A percentile compares a stretch with the other conserved stretches of the same genome.
Conservation (phyloP, 176 grass and related monocot species). For the Elymus sibiricus region DNA sequence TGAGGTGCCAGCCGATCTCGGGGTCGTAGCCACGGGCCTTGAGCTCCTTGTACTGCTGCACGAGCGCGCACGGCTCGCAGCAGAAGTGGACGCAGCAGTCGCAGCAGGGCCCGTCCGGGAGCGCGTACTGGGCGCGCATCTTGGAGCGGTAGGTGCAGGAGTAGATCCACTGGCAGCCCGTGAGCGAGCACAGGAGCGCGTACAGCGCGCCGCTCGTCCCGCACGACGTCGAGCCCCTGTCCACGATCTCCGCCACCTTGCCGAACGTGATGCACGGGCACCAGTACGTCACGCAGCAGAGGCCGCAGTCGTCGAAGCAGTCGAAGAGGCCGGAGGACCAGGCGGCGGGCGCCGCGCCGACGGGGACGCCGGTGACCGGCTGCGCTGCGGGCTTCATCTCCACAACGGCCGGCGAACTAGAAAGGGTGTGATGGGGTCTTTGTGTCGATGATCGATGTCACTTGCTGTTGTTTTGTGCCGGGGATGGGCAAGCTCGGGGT, state of each 20-base stretch:
- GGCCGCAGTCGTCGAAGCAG: conserved; percentile 56
- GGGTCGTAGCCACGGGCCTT: conserved; percentile 54
- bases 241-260: conserved; percentile 62
- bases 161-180: conserved; percentile 43
- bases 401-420: not conserved
- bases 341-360: too few relatives aligned
- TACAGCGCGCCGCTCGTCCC: conserved; percentile 48
- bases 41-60: conserved; percentile 73
- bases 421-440: not conserved
- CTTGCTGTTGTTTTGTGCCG: not conserved
- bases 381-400: not conserved
- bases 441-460: not conserved
- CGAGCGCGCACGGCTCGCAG: conserved; percentile 54
- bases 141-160: conserved; percentile 56
- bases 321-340: conserved; percentile 66
- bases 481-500: not conserved
- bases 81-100: conserved; percentile 75
- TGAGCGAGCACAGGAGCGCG: not conserved
- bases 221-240: conserved; percentile 53
- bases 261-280: conserved; percentile 81
- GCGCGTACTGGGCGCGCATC: conserved; percentile 37
- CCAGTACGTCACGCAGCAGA: conserved; percentile 46
- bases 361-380: not conserved
- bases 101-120: conserved; percentile 42
- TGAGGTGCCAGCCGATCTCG: conserved; percentile 35